These are phyloP conservation scores for Vinca minor DNA, from an alignment of 257 asterid species.

Conservation along the genomic window DNA sequence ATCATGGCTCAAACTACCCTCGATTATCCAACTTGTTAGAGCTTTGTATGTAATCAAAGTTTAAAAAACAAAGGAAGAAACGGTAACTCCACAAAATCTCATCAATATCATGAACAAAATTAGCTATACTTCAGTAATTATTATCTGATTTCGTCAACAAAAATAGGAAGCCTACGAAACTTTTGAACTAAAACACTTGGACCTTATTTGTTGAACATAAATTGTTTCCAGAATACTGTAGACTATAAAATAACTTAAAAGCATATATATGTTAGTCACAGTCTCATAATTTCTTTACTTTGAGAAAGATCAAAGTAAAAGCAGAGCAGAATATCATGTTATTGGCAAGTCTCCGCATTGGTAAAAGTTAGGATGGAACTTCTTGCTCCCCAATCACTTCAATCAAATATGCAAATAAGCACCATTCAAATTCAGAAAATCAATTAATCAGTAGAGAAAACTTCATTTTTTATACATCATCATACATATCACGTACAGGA, in stretches of 20 bases:
- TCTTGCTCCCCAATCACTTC: not conserved
- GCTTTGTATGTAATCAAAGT: not conserved
- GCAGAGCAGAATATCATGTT: not conserved
- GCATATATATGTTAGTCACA: not conserved
- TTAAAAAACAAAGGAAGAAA: not conserved
- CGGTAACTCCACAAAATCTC: not conserved
- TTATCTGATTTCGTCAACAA: not conserved
- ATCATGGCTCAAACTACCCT: not conserved
- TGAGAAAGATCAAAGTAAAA: too few species aligned
- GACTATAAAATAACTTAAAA: not conserved
- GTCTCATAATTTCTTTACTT: not conserved
- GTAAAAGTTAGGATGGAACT: not conserved
- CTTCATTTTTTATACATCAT: too few species aligned
- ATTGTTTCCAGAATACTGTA: not conserved
- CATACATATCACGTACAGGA: not conserved
- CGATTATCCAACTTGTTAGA: not conserved
- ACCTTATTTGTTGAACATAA: not conserved
- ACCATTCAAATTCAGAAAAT: not conserved
- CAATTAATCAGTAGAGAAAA: not conserved
- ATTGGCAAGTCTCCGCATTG: not conserved
- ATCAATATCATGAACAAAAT: not conserved
- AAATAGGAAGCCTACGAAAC: not conserved
- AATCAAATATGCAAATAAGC: not conserved
- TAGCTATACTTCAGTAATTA: not conserved
- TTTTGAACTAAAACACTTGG: not conserved